A percentile compares a stretch with the other conserved stretches of the same genome.
Evolutionary conservation across 169 alveolate genomes (phyloP).

Genomic region (Ichthyophthirius multifiliis): DNA sequence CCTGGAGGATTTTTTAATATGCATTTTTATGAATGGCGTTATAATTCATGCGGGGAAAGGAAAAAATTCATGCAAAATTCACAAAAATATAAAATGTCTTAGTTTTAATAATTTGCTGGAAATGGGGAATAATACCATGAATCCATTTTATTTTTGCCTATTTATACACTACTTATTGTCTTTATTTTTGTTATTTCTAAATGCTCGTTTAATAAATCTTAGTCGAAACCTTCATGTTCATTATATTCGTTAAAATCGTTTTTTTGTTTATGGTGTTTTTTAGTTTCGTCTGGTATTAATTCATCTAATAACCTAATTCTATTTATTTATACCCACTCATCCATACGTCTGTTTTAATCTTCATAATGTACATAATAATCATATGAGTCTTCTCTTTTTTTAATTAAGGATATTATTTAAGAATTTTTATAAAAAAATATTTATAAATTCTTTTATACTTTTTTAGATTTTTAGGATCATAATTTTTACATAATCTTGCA

Average conservation of each 20-base stretch:
- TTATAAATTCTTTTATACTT: neutral
- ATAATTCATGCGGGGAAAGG: conserved; percentile 52
- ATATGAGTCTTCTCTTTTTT: conserved; percentile 28
- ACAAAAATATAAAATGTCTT: conserved; percentile 67
- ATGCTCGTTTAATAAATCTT: conserved; percentile 48
- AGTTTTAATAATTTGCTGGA: conserved; percentile 56
- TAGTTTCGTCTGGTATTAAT: neutral
- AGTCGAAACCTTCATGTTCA: conserved; percentile 14
- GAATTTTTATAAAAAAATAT: neutral
- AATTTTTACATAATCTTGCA: neutral
- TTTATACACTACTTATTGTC: conserved; percentile 14
- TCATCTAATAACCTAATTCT: neutral
- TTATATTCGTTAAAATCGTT: conserved; percentile 35
- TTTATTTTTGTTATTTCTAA: conserved; percentile 46
- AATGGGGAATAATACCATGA: conserved; percentile 81
- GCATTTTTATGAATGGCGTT: conserved; percentile 62
- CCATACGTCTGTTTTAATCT: conserved; percentile 68
- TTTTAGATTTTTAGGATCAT: neutral
- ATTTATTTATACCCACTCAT: conserved; percentile 55
- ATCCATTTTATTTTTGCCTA: conserved; percentile 7
- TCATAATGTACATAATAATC: conserved; percentile 74
- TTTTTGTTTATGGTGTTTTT: conserved; percentile 23
- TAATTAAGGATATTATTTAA: neutral
- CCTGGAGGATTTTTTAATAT: conserved; percentile 72
- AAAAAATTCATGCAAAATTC: conserved; percentile 74